phyloP scores from a whole-genome alignment of 768 basidiomycete species.

The Hericium rajendrae region DNA sequence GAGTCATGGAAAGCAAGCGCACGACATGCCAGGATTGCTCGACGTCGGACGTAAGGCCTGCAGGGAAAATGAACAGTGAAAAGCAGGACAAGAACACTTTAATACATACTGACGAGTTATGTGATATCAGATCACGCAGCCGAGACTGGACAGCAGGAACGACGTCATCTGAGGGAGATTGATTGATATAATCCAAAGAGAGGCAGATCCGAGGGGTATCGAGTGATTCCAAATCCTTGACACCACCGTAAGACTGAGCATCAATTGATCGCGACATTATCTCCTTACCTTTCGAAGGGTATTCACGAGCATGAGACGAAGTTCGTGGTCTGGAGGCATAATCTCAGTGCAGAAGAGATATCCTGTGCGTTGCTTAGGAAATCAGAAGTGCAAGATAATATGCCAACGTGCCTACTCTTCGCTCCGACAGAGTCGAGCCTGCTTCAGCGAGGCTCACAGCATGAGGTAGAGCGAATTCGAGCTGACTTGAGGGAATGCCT shows the following conservation, averaged over 20 bases:
- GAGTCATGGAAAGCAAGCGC: slow-evolving; percentile 7
- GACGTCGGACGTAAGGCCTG: slow-evolving; percentile 3
- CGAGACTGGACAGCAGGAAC: slow-evolving; percentile 68
- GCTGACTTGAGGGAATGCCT: slow-evolving; percentile 29
- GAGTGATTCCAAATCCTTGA: slow-evolving; percentile 62
- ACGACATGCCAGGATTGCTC: slow-evolving; percentile 6
- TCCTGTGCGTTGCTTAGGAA: slow-evolving; percentile 31
- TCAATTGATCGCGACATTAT: background rate
- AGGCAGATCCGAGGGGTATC: slow-evolving; percentile 51
- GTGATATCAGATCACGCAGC: slow-evolving; percentile 55
- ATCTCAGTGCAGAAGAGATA: slow-evolving; percentile 71
- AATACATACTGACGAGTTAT: slow-evolving; percentile 61
- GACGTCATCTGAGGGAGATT: slow-evolving; percentile 51
- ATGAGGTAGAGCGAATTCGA: slow-evolving; percentile 67
- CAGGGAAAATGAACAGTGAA: background rate
- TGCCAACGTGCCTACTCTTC: slow-evolving; percentile 47
- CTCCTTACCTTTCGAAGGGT: slow-evolving; percentile 64
- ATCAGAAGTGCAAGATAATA: background rate
- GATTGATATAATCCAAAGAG: slow-evolving; percentile 61
- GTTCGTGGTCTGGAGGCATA: slow-evolving; percentile 59
- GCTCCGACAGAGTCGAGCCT: slow-evolving; percentile 48
- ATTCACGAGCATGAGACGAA: slow-evolving; percentile 79
- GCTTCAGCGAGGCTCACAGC: slow-evolving; percentile 72
- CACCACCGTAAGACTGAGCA: background rate
- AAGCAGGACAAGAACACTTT: background rate